Base-by-base conservation (phyloP, 73 alveolate species). In the Durusdinium trenchii region DNA sequence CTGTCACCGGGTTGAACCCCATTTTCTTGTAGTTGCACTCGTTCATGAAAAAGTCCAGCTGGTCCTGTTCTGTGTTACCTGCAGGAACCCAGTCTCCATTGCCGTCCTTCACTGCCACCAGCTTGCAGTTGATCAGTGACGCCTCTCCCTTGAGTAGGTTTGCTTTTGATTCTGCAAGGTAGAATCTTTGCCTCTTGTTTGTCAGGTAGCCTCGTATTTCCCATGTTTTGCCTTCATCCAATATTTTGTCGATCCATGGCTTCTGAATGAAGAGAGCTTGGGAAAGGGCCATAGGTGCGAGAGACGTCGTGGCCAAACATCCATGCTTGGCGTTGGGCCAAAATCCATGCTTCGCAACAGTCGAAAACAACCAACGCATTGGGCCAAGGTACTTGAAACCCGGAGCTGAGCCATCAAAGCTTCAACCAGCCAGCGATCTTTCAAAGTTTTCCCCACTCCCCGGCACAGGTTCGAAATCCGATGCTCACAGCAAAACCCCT, bases 141-240 rank as follows among this genome's bases (percentile, higher is more conserved):
- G 79, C 79, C 79, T 64, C 79, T 64, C 79, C 79, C 79, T 42
- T 64, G 38, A 64, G 79, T 42, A 14, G 79, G 79, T 64, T 64
- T 64, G 79, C 79, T 64, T 64, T 64, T 64, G 79, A 64, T 64
- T 64, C 79, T 64, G 79, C 79, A 64, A 64, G 79, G 79, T 64
- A 64, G 79, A 64, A 64, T 64, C 79, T n/a, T 64, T 64, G 46
- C 35, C 81, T 67, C 46, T 67, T 67, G 45, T 23, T 23, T 26
- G 81, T 67, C 81, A 67, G 14, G 69, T 57, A 23, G 69, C 81
- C 3, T 12, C 35, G 81, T 35, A 67, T 67, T 67, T 67, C 81
- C 81, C 81, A 67, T 67, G 47, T 67, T 1, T 67, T 67, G 23
- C 81, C 81, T 67, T 67, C 81, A 67, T 67, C 81, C 47, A 67